Conservation (phyloP, 108 stramenopile species). For the Stephanodiscus minutulus region DNA sequence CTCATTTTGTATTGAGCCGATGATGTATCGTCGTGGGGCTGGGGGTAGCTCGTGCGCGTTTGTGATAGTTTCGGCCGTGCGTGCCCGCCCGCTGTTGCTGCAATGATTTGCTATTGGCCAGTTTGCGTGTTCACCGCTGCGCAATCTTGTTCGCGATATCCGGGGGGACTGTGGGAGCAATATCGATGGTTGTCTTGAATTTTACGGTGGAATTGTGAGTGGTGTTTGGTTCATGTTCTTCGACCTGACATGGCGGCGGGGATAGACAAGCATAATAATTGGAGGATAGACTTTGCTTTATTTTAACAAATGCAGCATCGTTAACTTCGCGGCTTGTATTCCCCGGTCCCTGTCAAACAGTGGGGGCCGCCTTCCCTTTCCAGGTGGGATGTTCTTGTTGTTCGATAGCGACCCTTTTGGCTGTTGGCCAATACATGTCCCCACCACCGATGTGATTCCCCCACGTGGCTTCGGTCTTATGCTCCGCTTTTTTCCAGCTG, state of each 20-base stretch:
- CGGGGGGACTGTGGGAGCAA: no score
- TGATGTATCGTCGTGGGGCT: neutral
- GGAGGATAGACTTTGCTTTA: no score
- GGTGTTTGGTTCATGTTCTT: neutral
- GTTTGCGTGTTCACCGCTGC: no score
- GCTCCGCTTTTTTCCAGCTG: neutral
- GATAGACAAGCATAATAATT: neutral
- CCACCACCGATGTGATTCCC: neutral
- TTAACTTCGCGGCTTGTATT: no score
- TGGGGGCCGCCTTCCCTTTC: no score
- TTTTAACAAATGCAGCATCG: no score
- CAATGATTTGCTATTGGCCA: neutral
- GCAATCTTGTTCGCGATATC: no score
- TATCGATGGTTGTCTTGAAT: neutral
- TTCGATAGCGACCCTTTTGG: no score
- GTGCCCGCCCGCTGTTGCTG: neutral
- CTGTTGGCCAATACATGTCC: neutral
- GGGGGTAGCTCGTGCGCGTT: neutral
- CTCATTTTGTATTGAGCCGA: no score
- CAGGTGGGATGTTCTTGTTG: no score
- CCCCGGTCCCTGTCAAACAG: no score
- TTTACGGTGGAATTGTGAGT: neutral
- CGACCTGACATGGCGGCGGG: neutral
- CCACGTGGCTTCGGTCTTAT: neutral
- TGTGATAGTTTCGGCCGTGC: no score